Conservation (phyloP, 768 basidiomycete species). For the Udeniomyces megalosporus region DNA sequence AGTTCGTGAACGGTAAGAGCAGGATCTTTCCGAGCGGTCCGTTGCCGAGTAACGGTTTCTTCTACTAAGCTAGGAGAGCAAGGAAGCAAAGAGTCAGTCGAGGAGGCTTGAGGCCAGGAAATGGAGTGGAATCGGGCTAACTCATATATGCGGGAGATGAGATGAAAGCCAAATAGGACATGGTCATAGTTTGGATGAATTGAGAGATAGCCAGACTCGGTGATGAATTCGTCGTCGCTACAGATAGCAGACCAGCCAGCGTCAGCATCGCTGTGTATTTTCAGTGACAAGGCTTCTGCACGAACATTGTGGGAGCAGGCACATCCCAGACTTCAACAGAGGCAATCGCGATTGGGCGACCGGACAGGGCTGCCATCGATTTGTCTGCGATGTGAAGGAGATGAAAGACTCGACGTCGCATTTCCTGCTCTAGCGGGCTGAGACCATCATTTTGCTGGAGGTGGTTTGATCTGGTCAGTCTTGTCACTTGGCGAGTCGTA, state of each 20-base stretch:
- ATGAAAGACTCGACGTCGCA: constrained; percentile 77
- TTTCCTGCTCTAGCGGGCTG: constrained; percentile 74
- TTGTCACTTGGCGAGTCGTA: constrained; percentile 41
- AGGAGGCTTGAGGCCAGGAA: no score
- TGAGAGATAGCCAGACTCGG: constrained; percentile 61
- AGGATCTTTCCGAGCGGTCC: constrained; percentile 18
- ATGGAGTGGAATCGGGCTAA: no score
- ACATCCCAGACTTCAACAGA: constrained; percentile 50
- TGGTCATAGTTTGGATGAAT: constrained; percentile 80
- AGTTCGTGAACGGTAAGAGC: constrained; percentile 17
- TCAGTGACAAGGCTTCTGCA: constrained; percentile 18
- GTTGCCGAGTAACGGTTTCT: no score
- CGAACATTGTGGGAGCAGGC: constrained; percentile 23
- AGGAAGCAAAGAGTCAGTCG: no score
- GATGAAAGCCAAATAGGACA: constrained; percentile 70
- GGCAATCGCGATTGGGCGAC: constrained; percentile 66
- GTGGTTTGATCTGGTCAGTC: no score
- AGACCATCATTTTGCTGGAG: constrained; percentile 31
- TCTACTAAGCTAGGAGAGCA: no score
- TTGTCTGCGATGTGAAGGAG: constrained; percentile 75
- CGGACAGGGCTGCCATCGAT: constrained; percentile 59
- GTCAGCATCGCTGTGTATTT: background rate
- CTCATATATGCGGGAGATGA: constrained; percentile 60
- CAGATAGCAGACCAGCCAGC: constrained; percentile 20
- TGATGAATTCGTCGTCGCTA: constrained; percentile 43